Conservation (phyloP, 2,329 filamentous ascomycete species). For the Verticillium tricorpus region DNA sequence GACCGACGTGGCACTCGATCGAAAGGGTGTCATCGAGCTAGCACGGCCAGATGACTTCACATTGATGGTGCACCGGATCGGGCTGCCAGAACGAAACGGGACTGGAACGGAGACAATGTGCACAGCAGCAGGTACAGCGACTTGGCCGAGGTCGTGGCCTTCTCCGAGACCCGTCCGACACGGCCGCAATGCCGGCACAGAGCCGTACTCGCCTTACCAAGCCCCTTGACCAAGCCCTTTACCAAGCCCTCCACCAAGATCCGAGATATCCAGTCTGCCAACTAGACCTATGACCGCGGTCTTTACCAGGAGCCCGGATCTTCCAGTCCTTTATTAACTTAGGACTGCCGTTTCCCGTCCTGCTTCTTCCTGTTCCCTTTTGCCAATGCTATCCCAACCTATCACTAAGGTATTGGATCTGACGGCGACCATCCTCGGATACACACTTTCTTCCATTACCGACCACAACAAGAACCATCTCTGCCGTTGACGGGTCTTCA, state of each 20-base stretch:
- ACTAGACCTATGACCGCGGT: neutral
- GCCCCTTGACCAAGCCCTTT: neutral
- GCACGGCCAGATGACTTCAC: neutral
- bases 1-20: neutral
- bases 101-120: neutral
- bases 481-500: no score
- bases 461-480: no score
- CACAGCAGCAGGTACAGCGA: neutral
- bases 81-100: neutral
- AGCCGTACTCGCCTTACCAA: neutral
- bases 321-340: neutral
- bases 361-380: neutral
- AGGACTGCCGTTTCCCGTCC: neutral
- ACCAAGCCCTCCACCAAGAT: neutral
- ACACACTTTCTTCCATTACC: neutral
- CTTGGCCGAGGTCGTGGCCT: neutral
- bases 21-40: neutral
- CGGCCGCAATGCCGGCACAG: neutral
- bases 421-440: neutral
- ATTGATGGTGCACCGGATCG: neutral
- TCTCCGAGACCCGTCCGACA: neutral
- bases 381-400: neutral
- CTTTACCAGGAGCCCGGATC: neutral
- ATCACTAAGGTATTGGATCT: neutral
- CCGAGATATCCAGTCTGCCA: neutral